These are phyloP conservation scores for Aurantiochytrium sp. DNA, from an alignment of 108 stramenopile genomes.

Conservation along the genomic window DNA sequence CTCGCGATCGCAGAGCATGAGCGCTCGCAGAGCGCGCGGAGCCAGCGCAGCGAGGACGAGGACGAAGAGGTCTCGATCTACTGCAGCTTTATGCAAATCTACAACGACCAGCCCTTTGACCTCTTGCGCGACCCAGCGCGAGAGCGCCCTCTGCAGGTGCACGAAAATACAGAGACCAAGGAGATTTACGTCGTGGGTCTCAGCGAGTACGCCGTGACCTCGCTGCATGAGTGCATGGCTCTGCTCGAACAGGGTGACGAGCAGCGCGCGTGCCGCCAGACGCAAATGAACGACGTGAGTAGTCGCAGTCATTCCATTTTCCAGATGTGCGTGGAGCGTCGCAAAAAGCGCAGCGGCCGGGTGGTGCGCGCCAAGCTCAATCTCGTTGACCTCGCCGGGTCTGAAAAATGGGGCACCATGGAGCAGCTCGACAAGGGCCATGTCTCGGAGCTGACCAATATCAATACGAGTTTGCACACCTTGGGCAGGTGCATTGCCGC, in stretches of 20 bases:
- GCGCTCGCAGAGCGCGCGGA: slow-evolving; percentile 40
- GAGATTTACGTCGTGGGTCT: slow-evolving; percentile 80
- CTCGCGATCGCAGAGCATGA: slow-evolving; percentile 1
- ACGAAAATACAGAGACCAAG: slow-evolving; percentile 42
- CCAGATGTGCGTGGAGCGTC: slow-evolving; percentile 49
- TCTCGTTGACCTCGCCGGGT: slow-evolving; percentile 80
- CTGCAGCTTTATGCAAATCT: slow-evolving; percentile 83
- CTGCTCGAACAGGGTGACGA: slow-evolving; percentile 76
- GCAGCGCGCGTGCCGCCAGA: slow-evolving; percentile 80
- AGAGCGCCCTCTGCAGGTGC: slow-evolving; percentile 37
- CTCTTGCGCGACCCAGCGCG: slow-evolving; percentile 58
- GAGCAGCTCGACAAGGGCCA: slow-evolving; percentile 52
- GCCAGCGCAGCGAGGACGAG: slow-evolving; percentile 53
- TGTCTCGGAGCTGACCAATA: slow-evolving; percentile 59
- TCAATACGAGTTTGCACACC: slow-evolving; percentile 58
- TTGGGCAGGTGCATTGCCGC: slow-evolving; percentile 62
- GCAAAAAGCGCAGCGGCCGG: slow-evolving; percentile 41
- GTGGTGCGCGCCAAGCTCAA: slow-evolving; percentile 78
- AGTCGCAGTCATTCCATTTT: slow-evolving; percentile 87
- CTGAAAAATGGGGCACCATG: slow-evolving; percentile 66
- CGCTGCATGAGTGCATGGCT: slow-evolving; percentile 66
- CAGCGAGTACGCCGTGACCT: slow-evolving; percentile 66
- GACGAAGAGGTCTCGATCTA: slow-evolving; percentile 58
- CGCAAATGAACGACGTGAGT: slow-evolving; percentile 80
- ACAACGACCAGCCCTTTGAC: slow-evolving; percentile 79